Evolutionary conservation across 495 filamentous ascomycete species (phyloP).

Genomic region (Hypoxylon intermedium): DNA sequence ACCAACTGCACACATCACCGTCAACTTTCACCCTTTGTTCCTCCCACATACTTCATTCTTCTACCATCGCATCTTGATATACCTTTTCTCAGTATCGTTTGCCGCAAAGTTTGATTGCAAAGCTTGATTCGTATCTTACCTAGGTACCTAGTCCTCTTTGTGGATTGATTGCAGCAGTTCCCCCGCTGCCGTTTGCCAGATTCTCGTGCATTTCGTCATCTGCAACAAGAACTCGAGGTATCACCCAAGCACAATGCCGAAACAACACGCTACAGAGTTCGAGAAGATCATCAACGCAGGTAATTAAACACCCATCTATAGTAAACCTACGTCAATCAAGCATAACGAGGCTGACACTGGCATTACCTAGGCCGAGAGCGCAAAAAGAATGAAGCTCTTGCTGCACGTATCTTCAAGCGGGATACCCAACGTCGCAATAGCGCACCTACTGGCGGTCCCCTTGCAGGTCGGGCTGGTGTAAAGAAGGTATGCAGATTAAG

Average conservation of each 20-base stretch:
- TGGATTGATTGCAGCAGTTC: background rate
- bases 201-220: background rate
- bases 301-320: constrained; percentile 35
- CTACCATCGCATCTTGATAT: too few relatives aligned
- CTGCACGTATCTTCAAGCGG: constrained; percentile 72
- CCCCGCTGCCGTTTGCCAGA: constrained; percentile 1
- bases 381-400: constrained; percentile 73
- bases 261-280: constrained; percentile 62
- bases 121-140: too few relatives aligned
- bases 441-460: constrained; percentile 60
- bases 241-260: constrained; percentile 51
- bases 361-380: constrained; percentile 66
- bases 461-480: constrained; percentile 79
- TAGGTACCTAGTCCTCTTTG: background rate
- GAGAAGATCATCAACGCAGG: constrained; percentile 71
- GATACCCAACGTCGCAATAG: constrained; percentile 61
- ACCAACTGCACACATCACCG: too few relatives aligned
- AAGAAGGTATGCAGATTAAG: constrained; percentile 66
- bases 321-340: background rate
- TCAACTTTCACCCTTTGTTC: too few relatives aligned
- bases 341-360: constrained; percentile 24
- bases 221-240: constrained; percentile 14
- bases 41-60: too few relatives aligned
- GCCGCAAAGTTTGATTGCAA: too few relatives aligned
- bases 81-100: too few relatives aligned